These are phyloP conservation scores for Sclerotinia trifoliorum DNA, from an alignment of 2,329 filamentous ascomycete species.

Conservation along the genomic window DNA sequence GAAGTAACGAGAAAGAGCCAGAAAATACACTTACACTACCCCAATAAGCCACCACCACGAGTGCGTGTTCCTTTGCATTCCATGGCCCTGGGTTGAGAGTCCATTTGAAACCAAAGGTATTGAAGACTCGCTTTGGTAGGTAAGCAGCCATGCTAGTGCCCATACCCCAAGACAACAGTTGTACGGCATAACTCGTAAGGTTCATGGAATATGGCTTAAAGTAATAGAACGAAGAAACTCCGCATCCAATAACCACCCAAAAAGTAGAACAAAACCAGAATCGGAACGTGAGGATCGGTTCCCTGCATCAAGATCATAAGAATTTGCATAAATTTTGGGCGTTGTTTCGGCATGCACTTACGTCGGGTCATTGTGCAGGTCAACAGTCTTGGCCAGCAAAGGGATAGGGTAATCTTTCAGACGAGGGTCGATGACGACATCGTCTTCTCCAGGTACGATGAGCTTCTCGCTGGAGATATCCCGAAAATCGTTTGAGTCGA, in stretches of 20 bases:
- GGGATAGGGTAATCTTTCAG: conserved; percentile 39
- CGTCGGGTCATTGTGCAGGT: conserved; percentile 39
- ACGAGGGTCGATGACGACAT: conserved; percentile 39
- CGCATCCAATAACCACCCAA: conserved; percentile 39
- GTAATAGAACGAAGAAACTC: conserved; percentile 40
- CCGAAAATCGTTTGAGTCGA: conserved; percentile 6
- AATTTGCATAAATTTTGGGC: neutral
- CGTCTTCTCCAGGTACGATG: conserved; percentile 36
- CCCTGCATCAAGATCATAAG: conserved; percentile 24
- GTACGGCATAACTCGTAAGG: conserved; percentile 39
- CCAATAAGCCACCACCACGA: conserved; percentile 53
- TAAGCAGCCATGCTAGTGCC: conserved; percentile 36
- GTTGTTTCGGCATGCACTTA: conserved; percentile 22
- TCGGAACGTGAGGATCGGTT: conserved; percentile 41
- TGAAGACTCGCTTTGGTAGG: conserved; percentile 34
- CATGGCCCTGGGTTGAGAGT: conserved; percentile 63
- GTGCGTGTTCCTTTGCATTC: conserved; percentile 66
- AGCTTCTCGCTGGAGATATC: conserved; percentile 24
- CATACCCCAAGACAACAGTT: conserved; percentile 41
- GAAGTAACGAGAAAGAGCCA: conserved; percentile 62
- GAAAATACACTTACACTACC: conserved; percentile 46
- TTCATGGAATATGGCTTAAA: conserved; percentile 39
- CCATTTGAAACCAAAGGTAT: conserved; percentile 37
- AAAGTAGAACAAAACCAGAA: conserved; percentile 40
- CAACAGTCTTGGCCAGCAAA: conserved; percentile 41